A percentile compares a stretch with the other conserved stretches of the same genome.
Evolutionary conservation across 2,329 filamentous ascomycete species (phyloP).

Genomic region (Phialemoniopsis sp.): DNA sequence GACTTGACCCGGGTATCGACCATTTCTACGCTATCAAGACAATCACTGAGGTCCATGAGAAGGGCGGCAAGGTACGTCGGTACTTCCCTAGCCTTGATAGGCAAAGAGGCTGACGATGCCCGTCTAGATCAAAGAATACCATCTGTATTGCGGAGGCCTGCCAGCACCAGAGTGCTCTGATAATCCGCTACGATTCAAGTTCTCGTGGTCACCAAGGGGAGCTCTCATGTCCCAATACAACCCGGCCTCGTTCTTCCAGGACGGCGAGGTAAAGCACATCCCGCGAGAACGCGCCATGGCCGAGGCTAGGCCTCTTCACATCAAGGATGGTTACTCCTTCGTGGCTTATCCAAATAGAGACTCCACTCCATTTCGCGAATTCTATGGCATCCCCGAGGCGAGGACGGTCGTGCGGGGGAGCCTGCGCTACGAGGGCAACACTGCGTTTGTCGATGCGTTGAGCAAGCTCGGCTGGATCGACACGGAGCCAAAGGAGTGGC

Average conservation of each 20-base stretch:
- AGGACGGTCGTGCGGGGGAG: conserved; percentile 78
- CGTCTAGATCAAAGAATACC: conserved; percentile 51
- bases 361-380: conserved; percentile 61
- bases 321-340: conserved; percentile 52
- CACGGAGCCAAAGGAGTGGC: conserved; percentile 9
- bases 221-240: conserved; percentile 65
- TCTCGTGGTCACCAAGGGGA: conserved; percentile 63
- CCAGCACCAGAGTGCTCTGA: conserved; percentile 53
- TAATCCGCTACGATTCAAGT: conserved; percentile 71
- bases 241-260: conserved; percentile 59
- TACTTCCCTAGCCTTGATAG: neutral
- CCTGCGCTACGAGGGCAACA: no score
- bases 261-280: conserved; percentile 49
- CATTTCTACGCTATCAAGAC: conserved; percentile 50
- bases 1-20: conserved; percentile 54
- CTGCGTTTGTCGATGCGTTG: conserved; percentile 64
- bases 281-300: conserved; percentile 53
- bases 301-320: conserved; percentile 63
- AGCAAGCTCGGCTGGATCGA: conserved; percentile 63
- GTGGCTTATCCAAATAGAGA: conserved; percentile 70
- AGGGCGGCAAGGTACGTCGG: conserved; percentile 50
- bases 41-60: conserved; percentile 63
- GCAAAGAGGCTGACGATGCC: neutral
- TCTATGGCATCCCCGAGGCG: conserved; percentile 87
- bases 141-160: conserved; percentile 63